Evolutionary conservation across 495 filamentous ascomycete genomes (phyloP).

Genomic region (Aspergillus ostianus): DNA sequence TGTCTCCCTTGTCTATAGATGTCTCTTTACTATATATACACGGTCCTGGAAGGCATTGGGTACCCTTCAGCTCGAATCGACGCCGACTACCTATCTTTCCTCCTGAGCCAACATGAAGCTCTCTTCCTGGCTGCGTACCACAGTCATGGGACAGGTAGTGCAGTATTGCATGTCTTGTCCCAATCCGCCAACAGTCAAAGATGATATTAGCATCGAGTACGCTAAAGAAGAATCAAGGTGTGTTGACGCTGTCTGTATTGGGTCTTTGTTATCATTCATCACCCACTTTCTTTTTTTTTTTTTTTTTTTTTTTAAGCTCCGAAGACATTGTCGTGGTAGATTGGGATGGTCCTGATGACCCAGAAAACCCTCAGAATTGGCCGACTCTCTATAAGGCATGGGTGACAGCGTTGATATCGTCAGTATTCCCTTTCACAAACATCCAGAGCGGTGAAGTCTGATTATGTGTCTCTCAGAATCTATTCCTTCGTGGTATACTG

Average conservation of each 20-base stretch:
- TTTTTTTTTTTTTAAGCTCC: not conserved
- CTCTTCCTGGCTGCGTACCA: not conserved
- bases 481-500: slow-evolving; percentile 6
- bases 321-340: not conserved
- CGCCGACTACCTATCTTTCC: not conserved
- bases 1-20: not conserved
- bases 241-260: not conserved
- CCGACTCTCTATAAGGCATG: not conserved
- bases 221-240: not conserved
- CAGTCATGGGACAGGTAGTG: not conserved
- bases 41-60: not conserved
- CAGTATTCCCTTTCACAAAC: not conserved
- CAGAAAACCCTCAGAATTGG: slow-evolving; percentile 5
- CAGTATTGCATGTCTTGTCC: not conserved
- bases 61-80: not conserved
- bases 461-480: not conserved
- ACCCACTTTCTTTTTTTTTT: not conserved
- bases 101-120: not conserved
- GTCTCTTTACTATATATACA: not conserved
- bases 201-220: not conserved
- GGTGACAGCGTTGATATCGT: slow-evolving; percentile 1
- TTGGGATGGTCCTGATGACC: slow-evolving; percentile 2
- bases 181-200: not conserved
- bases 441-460: not conserved
- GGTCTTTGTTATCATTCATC: not conserved